Conservation (phyloP, 345 rosid species). For the Rhodomyrtus tomentosa region DNA sequence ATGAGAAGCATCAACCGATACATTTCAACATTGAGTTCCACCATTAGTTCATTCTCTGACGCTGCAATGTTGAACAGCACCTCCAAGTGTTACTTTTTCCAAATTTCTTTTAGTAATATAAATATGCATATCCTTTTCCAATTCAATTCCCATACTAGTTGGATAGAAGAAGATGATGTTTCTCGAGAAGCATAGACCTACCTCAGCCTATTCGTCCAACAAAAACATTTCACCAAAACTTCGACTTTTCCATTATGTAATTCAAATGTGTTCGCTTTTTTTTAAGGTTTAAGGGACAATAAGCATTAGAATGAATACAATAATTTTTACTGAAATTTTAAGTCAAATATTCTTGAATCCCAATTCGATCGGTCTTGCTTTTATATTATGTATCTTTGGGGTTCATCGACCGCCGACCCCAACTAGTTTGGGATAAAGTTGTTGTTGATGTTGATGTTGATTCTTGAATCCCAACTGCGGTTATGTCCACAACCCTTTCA, state of each 20-base stretch:
- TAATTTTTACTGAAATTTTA: neutral
- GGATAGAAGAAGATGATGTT: neutral
- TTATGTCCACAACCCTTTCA: neutral
- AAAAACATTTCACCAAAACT: neutral
- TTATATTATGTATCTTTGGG: too few relatives aligned
- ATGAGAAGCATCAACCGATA: neutral
- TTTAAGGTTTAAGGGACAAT: too few relatives aligned
- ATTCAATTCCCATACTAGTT: neutral
- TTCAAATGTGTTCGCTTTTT: too few relatives aligned
- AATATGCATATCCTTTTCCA: neutral
- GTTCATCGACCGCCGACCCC: too few relatives aligned
- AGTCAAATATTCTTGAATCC: neutral
- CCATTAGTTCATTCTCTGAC: neutral
- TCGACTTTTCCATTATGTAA: neutral
- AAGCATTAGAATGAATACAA: too few relatives aligned
- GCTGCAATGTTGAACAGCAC: neutral
- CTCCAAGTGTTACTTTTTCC: neutral
- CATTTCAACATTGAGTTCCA: neutral
- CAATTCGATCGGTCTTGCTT: too few relatives aligned
- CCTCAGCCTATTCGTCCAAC: neutral
- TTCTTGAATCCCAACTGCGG: neutral
- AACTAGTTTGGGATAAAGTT: too few relatives aligned
- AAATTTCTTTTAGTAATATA: neutral
- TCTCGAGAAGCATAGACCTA: neutral
- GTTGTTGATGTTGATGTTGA: too few relatives aligned